Evolutionary conservation across 768 basidiomycete genomes (phyloP).

Genomic region (Russula abietina): DNA sequence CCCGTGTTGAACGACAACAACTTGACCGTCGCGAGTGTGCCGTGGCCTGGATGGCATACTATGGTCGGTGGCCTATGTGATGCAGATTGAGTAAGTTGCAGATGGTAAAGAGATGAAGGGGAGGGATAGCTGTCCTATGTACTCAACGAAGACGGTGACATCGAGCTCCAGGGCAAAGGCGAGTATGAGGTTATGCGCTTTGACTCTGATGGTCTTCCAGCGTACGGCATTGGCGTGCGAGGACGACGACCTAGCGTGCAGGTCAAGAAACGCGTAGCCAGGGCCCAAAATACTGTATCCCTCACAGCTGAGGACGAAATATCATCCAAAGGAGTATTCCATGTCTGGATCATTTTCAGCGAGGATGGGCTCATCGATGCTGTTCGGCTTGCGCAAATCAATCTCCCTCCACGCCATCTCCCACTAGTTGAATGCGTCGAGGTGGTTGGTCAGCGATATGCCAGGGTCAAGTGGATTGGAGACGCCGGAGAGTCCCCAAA

Average conservation of each 20-base stretch:
- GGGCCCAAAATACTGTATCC: conserved; percentile 2
- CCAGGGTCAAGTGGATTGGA: conserved; percentile 8
- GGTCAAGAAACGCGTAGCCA: conserved; percentile 9
- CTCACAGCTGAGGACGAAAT: conserved; percentile 12
- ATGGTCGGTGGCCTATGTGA: conserved; percentile 4
- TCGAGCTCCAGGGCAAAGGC: conserved; percentile 16
- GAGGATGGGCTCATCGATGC: background rate
- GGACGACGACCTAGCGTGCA: background rate
- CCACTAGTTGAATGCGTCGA: conserved; percentile 1
- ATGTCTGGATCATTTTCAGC: background rate
- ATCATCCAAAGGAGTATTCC: conserved; percentile 11
- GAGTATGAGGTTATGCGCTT: conserved; percentile 6
- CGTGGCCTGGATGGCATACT: background rate
- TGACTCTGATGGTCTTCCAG: conserved; percentile 11
- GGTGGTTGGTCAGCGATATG: background rate
- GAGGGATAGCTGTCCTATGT: background rate
- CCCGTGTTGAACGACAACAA: conserved; percentile 11
- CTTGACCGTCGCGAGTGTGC: background rate
- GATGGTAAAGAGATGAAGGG: background rate
- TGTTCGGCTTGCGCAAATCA: background rate
- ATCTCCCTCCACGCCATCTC: background rate
- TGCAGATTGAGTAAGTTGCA: background rate
- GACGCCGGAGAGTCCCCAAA: conserved; percentile 15
- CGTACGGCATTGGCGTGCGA: background rate
- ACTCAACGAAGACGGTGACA: conserved; percentile 10